Evolutionary conservation across 371 early-diverging fungal genomes (phyloP), one percentile per base, ranked within the genome.

Genomic region (Encephalitozoon cuniculi): DNA sequence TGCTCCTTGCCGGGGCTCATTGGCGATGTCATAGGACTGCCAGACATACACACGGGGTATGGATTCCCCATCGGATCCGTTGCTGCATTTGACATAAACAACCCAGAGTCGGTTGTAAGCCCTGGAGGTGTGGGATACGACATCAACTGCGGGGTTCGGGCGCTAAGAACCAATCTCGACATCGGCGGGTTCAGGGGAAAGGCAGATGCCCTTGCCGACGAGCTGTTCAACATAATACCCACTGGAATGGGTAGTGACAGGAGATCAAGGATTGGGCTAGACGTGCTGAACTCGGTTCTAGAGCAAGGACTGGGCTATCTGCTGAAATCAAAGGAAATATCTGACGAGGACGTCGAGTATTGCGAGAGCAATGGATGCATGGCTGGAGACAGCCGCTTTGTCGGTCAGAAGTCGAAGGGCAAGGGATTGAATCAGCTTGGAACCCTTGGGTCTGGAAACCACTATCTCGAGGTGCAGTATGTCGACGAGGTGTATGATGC

Each of bases 61-160:
- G 74, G 23, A 11, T 82, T 83, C 77, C 84, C 86, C 7, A 79
- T 86, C 4, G 86, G 86, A 11, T 74, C 75, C 26, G 79, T 77
- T 11, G 72, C 78, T n/a, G 74, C 59, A 12, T 70, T 80, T 30
- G 81, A 81, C 59, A 32, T 76, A n/a, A 26, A 40, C 32, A 37
- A 78, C 44, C 54, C 68, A 15, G 46, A 64, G 7, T 55, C 76
- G 26, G 18, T 49, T 25, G 69, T 86, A 25, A 28, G 54, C 23
- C 85, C 85, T 4, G 75, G 71, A 5, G 83, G 81, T 34, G 76
- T 86, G 39, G 86, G 86, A 15, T 74, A 44, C 54, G 86, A 86
- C 73, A 83, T 86, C 28, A 85, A 85, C 70, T 86, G 86, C 77
- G 86, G 86, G 0, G 86, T 86, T 26, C 21, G 85, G 53, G 34